Evolutionary conservation across 2,329 filamentous ascomycete species (phyloP), one percentile per base, ranked within the genome.

Genomic region (Diplodia sapinea): DNA sequence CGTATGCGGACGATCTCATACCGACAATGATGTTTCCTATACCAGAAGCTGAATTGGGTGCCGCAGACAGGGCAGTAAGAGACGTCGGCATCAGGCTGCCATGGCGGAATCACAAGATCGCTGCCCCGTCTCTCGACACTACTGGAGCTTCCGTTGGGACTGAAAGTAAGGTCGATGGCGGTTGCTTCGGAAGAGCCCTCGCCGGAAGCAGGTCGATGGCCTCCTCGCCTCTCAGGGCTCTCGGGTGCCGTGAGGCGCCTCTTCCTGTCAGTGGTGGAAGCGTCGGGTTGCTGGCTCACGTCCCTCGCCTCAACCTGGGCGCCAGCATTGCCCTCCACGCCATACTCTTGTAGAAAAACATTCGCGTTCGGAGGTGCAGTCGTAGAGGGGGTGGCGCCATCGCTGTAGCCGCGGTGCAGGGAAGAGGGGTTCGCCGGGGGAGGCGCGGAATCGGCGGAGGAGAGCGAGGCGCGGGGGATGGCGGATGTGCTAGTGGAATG

Each of bases 1-100:
- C 26, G 26, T 8, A 26, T 7, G 20, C 26, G 38, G 31, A 17
- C 15, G 26, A 49, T 23, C 20, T 79, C 86, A 57, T 82, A 90
- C 86, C 94, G 88, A 84, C 94, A 98, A 77, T 98, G 94, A 80
- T 98, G 94, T 76, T 96, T 96, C 70, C 94, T 86, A 75, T 92
- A 89, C 81, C 93, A 92, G 72, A 96, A 90, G 76, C 87, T 91
- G 75, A 98, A 98, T 57, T 89, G 87, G 0, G 86, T 87, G 64
- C 84, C 82, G 76, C 94, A 98, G 68, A 97, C 96, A 1, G 93
- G 92, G 77, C 94, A 98, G 70, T 88, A 85, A 1, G 88, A 88
- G 12, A 92, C 93, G 72, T 96, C 93, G 4, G 86, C 84, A 78
- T 98, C 94, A 4, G 93, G 91, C 80, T 97, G 94, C 94, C 94